Base-by-base conservation (phyloP, 2,329 filamentous ascomycete species). In the Sarocladium oryzae region DNA sequence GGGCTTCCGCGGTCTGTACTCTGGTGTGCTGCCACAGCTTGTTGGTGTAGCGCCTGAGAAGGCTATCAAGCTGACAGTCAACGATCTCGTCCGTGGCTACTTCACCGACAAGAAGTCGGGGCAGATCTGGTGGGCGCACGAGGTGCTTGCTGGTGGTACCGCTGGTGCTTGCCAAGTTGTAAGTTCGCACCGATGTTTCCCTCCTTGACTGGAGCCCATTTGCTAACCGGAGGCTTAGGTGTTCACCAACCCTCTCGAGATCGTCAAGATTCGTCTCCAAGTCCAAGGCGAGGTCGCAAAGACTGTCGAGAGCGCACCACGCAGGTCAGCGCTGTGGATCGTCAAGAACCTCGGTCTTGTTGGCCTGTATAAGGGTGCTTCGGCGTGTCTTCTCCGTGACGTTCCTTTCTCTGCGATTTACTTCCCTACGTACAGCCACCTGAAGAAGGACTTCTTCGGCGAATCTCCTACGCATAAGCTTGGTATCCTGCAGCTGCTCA, bases 41-140 rank as follows among this genome's bases (percentile, higher is more conserved):
- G 89, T 99, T 56, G 93, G 93, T 68, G 93, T 99, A 41, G 93
- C 93, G n/a, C 93, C 93, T 2, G 93, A 99, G 69, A 99, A 99
- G 77, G 93, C 93, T 60, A 99, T 99, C 74, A 99, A 99, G 76
- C 82, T 99, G 56, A 99, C 93, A 0, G 91, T 99, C 63, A 99
- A 99, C 70, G 93, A 99, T 65, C 72, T 99, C 51, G 89, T 95
- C 20, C 85, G 93, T 63, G 78, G 80, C 8, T 77, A 79, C 57
- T 85, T 91, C 63, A 87, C 85, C 3, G 84, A 89, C 62, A 82
- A 90, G 61, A 80, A 89, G 56, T 86, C 87, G 48, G 74, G 81
- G 10, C 37, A 53, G 53, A 96, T 99, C 63, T 78, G 75, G 63
- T 70, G 82, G 60, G 72, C 75, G 26, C 75, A 84, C 55, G 93